These are phyloP conservation scores for Novymonas esmeraldas DNA, from an alignment of 208 protist genomes.

Conservation along the genomic window DNA sequence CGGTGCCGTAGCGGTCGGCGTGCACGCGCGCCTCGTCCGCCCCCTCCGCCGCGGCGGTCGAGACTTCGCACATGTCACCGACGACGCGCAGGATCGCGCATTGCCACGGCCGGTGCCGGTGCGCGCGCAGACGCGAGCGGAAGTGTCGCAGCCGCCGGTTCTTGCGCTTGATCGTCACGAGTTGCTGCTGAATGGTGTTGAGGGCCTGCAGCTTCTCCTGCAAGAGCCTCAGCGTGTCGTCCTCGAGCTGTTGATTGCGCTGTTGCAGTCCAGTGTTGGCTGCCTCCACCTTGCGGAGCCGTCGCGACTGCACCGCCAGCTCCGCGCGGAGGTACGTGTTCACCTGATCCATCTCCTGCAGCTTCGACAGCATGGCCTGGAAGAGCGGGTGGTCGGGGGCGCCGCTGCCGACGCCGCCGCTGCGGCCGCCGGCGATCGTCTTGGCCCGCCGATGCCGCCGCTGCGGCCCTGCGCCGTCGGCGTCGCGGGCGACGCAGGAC, in stretches of 20 bases:
- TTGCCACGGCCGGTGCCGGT: slow-evolving; percentile 84
- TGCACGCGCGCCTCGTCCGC: slow-evolving; percentile 55
- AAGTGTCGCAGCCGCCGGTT: slow-evolving; percentile 66
- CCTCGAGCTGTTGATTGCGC: slow-evolving; percentile 57
- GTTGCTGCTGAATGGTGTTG: slow-evolving; percentile 80
- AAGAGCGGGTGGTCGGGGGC: slow-evolving; percentile 41
- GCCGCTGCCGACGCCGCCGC: not conserved
- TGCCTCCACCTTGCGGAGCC: slow-evolving; percentile 66
- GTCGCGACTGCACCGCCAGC: slow-evolving; percentile 69
- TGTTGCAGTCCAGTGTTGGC: slow-evolving; percentile 59
- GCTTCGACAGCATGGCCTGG: slow-evolving; percentile 71
- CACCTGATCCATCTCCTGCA: slow-evolving; percentile 77
- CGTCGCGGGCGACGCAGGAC: not conserved
- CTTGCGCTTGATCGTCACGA: slow-evolving; percentile 56
- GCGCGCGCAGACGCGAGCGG: slow-evolving; percentile 80
- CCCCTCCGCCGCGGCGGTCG: slow-evolving; percentile 58
- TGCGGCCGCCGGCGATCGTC: too few species aligned
- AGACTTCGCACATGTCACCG: slow-evolving; percentile 69
- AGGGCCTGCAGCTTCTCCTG: slow-evolving; percentile 69
- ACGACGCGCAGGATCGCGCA: slow-evolving; percentile 70
- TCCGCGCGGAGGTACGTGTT: slow-evolving; percentile 75
- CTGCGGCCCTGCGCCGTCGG: too few species aligned
- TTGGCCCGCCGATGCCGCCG: too few species aligned
- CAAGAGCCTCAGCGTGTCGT: slow-evolving; percentile 51
- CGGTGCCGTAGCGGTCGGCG: slow-evolving; percentile 25